Evolutionary conservation across 106 monocot genomes (phyloP), one percentile per base, ranked within the genome.

Genomic region (Platanthera guangdongensis): DNA sequence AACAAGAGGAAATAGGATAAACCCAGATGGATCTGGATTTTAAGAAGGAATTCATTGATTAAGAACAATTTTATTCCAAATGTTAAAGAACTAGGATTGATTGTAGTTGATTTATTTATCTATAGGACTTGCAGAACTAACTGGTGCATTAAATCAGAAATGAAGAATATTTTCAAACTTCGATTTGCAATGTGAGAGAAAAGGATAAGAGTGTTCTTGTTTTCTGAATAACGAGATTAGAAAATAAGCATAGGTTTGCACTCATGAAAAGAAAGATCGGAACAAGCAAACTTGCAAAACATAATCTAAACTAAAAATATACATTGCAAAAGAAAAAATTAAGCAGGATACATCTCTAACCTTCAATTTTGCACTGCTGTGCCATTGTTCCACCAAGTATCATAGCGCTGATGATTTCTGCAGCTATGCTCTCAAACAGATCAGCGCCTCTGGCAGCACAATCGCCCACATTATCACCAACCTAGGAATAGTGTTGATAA

Each of bases 381-480:
- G 99, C 99, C 99, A 99, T 99, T 69, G 99, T 88, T 74, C 99
- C 99, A 30, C 99, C 99, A 78, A 99, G 94, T 88, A 99, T 99
- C 99, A 99, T 99, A 25, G 99, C 99, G 87, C 99, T 99, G 76
- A 99, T 99, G 79, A 99, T 99, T 83, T 99, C 99, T 57, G 99
- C 99, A 55, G 99, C 92, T 81, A 99, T 99, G 74, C 99, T 99
- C 87, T 99, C 99, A 87, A 99, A 99, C 62, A 99, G 92, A 85
- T 99, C 99, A 88, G 99, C 99, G 49, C 99, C 99, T 78, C 99
- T 92, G 49, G 99, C 99, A 74, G 99, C 99, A 94, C 99, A 99
- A 69, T 99, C 99, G 57, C 99, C 99, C 64, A 99, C 99, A 88
- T 99, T 99, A 48, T 99, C 99, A 78, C 99, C 99, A 78, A 99